These are phyloP conservation scores for Bolboschoenoplectus hybrid DNA, from an alignment of 202 grass and related monocot genomes.

Conservation along the genomic window DNA sequence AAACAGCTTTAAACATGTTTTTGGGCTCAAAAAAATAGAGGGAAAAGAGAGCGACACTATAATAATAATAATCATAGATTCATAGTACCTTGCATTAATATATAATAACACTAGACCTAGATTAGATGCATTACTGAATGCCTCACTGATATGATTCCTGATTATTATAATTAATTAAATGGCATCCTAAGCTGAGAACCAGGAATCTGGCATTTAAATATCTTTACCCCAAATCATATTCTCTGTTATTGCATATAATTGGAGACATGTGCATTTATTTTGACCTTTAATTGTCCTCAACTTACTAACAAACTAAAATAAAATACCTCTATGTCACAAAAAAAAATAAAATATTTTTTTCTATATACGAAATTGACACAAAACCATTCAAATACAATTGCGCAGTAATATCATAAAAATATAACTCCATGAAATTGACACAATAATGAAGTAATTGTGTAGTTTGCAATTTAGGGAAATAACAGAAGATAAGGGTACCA, in stretches of 20 bases:
- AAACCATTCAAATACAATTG: background rate
- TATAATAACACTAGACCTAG: background rate
- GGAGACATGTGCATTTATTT: background rate
- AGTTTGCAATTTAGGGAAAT: too few relatives aligned
- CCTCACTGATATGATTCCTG: background rate
- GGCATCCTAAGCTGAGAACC: constrained; percentile 16
- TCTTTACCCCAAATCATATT: background rate
- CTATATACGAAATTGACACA: background rate
- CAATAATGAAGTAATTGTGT: too few relatives aligned
- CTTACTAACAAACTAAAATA: background rate
- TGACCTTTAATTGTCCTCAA: background rate
- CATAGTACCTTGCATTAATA: background rate
- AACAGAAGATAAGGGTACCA: too few relatives aligned
- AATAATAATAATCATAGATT: background rate
- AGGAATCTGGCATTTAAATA: constrained; percentile 5
- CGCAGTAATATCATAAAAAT: background rate
- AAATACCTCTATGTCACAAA: background rate
- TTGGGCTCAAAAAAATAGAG: background rate
- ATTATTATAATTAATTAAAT: background rate
- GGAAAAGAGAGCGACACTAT: background rate
- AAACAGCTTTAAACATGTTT: background rate
- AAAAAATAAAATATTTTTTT: background rate
- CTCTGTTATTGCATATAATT: constrained; percentile 13
- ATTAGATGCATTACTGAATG: background rate
- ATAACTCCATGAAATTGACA: background rate